phyloP scores from a whole-genome alignment of 139 green algal genomes.

The Coelastrella sp. region DNA sequence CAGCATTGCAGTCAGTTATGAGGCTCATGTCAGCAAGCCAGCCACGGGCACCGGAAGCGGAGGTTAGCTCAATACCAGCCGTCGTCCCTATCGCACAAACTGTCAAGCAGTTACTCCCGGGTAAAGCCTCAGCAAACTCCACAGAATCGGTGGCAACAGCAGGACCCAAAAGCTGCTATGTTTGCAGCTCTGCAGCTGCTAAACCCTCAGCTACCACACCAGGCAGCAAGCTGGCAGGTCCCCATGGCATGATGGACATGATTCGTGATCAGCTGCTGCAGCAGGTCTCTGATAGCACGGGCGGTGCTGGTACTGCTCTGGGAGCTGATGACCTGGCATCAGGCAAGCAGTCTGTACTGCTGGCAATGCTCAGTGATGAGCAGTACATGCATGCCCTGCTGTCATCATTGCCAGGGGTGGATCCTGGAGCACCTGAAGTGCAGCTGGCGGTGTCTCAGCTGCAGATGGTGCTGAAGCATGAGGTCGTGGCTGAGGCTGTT shows the following conservation, averaged over 20 bases:
- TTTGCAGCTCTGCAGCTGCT: background rate
- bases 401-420: slow-evolving; percentile 23
- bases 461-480: background rate
- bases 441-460: background rate
- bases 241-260: background rate
- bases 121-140: too few relatives aligned
- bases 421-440: background rate
- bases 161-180: background rate
- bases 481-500: background rate
- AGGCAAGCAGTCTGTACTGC: background rate
- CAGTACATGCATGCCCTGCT: background rate
- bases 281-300: background rate
- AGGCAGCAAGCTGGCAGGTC: too few relatives aligned
- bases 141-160: background rate
- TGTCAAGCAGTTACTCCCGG: too few relatives aligned
- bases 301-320: background rate
- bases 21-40: too few relatives aligned
- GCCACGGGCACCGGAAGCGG: background rate
- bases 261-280: background rate
- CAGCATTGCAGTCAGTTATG: too few relatives aligned
- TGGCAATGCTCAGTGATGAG: background rate
- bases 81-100: too few relatives aligned
- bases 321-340: background rate
- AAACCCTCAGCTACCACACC: too few relatives aligned
- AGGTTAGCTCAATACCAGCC: background rate